Percentiles rank a stretch among this genome's conserved stretches.
Conservation (phyloP, 805 yeast species). For the Yamadazyma paraphyllophila region DNA sequence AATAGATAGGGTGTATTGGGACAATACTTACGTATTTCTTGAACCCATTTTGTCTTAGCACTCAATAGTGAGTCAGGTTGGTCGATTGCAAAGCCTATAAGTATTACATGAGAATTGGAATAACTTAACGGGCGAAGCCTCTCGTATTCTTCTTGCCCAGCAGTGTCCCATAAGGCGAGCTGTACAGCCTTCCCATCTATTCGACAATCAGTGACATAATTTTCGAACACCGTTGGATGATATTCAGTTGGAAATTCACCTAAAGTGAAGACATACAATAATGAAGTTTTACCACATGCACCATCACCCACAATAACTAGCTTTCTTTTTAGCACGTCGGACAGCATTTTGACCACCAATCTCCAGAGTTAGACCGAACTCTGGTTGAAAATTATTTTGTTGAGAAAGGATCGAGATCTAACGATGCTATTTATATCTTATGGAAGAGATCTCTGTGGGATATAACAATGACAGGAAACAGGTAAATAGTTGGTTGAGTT, state of each 20-base stretch:
- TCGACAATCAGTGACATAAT: constrained; percentile 89
- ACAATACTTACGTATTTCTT: constrained; percentile 76
- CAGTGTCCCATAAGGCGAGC: constrained; percentile 91
- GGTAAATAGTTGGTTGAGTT: too few species aligned
- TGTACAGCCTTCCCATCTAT: constrained; percentile 92
- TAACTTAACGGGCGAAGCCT: constrained; percentile 85
- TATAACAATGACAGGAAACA: neutral
- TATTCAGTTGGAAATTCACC: constrained; percentile 93
- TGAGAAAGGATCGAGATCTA: neutral
- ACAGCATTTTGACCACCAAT: neutral
- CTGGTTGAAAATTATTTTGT: neutral
- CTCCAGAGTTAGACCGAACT: neutral
- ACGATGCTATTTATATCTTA: neutral
- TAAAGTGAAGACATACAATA: constrained; percentile 84
- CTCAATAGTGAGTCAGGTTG: constrained; percentile 81
- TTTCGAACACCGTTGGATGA: constrained; percentile 93
- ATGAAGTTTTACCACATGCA: constrained; percentile 90
- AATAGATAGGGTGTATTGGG: constrained; percentile 75
- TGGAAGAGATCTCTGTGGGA: neutral
- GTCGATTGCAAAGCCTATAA: constrained; percentile 84
- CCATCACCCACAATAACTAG: constrained; percentile 93
- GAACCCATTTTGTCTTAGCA: constrained; percentile 84
- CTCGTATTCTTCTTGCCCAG: constrained; percentile 96
- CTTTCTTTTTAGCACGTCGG: constrained; percentile 46
- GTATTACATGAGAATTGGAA: constrained; percentile 79